A percentile compares a stretch with the other conserved stretches of the same genome.
Evolutionary conservation across 2,329 filamentous ascomycete species (phyloP).

Genomic region (Zymoseptoria brevis): DNA sequence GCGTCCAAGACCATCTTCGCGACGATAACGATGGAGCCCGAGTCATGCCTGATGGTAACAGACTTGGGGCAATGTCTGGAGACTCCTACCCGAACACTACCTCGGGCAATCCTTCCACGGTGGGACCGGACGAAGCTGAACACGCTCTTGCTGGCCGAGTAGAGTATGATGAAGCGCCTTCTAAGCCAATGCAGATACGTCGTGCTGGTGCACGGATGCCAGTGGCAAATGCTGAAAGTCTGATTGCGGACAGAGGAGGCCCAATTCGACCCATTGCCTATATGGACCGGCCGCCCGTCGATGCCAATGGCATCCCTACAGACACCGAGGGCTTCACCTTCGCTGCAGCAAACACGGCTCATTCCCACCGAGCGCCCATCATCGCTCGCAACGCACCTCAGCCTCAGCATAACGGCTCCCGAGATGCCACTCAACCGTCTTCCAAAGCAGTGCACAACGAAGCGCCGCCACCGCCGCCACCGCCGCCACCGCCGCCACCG

Average conservation of each 20-base stretch:
- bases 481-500: neutral
- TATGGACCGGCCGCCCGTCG: neutral
- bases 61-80: conserved; percentile 2
- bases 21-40: neutral
- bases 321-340: neutral
- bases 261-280: neutral
- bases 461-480: neutral
- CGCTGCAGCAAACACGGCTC: neutral
- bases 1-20: neutral
- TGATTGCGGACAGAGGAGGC: neutral
- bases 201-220: neutral
- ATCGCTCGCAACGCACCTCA: neutral
- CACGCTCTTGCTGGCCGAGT: neutral
- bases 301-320: neutral
- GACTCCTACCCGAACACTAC: conserved; percentile 15
- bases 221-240: neutral
- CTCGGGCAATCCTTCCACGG: conserved; percentile 7
- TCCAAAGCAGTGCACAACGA: neutral
- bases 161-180: neutral
- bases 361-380: neutral
- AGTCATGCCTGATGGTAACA: neutral
- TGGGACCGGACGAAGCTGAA: neutral
- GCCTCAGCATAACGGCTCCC: neutral
- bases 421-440: neutral
- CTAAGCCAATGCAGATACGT: neutral